A percentile compares a stretch with the other conserved stretches of the same genome.
Evolutionary conservation across 805 yeast species (phyloP).

Genomic region (Saccharomycopsis javanensis): DNA sequence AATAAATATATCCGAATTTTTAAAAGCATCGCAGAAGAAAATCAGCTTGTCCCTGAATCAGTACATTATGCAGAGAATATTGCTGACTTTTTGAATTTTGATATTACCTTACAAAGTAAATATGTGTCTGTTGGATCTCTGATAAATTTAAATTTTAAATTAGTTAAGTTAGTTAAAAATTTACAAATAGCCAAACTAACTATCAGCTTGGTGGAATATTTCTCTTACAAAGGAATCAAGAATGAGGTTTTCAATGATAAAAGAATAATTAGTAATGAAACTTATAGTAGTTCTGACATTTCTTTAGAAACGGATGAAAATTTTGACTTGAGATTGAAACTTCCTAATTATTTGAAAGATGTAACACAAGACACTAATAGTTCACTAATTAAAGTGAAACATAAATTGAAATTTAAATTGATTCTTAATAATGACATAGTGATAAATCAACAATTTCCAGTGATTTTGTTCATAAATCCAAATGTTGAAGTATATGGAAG

Average conservation of each 20-base stretch:
- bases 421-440: slow-evolving; percentile 80
- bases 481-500: slow-evolving; percentile 59
- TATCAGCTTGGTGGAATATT: slow-evolving; percentile 57
- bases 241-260: slow-evolving; percentile 4
- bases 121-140: slow-evolving; percentile 85
- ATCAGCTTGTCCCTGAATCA: slow-evolving; percentile 79
- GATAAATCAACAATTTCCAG: slow-evolving; percentile 62
- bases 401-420: slow-evolving; percentile 74
- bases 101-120: slow-evolving; percentile 26
- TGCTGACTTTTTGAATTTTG: slow-evolving; percentile 36
- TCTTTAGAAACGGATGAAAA: background rate
- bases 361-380: slow-evolving; percentile 82
- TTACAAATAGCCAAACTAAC: slow-evolving; percentile 61
- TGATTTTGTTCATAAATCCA: slow-evolving; percentile 67
- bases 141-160: slow-evolving; percentile 53
- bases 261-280: background rate
- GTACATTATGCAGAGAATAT: slow-evolving; percentile 80
- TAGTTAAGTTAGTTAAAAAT: slow-evolving; percentile 78
- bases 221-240: slow-evolving; percentile 25
- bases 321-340: slow-evolving; percentile 28
- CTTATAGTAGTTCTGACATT: background rate
- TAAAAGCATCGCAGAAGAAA: slow-evolving; percentile 78
- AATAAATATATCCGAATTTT: slow-evolving; percentile 70
- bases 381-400: slow-evolving; percentile 65
- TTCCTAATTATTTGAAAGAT: slow-evolving; percentile 65